Base-by-base conservation (phyloP, 805 yeast species). In the Ogataea saltuana region DNA sequence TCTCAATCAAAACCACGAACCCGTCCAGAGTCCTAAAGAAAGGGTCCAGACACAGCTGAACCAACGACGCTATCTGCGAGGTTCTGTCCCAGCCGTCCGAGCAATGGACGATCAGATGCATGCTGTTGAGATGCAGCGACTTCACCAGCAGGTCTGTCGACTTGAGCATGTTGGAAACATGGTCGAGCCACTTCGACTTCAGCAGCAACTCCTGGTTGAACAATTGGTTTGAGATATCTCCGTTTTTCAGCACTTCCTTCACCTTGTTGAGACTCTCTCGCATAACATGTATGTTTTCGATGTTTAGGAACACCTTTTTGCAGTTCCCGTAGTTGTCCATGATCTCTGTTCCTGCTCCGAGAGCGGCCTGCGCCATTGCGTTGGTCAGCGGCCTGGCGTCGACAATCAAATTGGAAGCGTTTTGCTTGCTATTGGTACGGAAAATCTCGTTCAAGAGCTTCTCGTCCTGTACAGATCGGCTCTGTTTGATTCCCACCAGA, bases 31-130 rank as follows among this genome's bases (percentile, higher is more conserved):
- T 90, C 51, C 99, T 73, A 63, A 75, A 93, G 60, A 78, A 88
- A 1, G 98, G 97, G 61, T 93, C 98, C 7, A 90, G 69, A 58
- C 96, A 87, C 4, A 93, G 65, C 64, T 91, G 91, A 18, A 90
- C 78, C 48, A 93, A 67, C 2, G 96, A 83, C 5, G 89, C 75
- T 1, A 90, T 78, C 60, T 93, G 98, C 0, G 97, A 80, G 0
- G 99, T 93, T 45, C 99, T 71, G 60, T 93, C 99, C 99, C 99
- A 93, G 1, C 99, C 99, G 68, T 93, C 99, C 1, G 97, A 88
- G 61, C 99, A 93, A 67, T 93, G 99, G 6, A 93, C 76, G 8
- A 93, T 60, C 4, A 91, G 74, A 61, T 91, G 95, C 15, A 93
- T 85, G 49, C 82, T 80, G 62, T 88, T 88, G 54, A 83, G 78